phyloP scores from a whole-genome alignment of 164 flowering plant genomes.

The Warburgia ugandensis region DNA sequence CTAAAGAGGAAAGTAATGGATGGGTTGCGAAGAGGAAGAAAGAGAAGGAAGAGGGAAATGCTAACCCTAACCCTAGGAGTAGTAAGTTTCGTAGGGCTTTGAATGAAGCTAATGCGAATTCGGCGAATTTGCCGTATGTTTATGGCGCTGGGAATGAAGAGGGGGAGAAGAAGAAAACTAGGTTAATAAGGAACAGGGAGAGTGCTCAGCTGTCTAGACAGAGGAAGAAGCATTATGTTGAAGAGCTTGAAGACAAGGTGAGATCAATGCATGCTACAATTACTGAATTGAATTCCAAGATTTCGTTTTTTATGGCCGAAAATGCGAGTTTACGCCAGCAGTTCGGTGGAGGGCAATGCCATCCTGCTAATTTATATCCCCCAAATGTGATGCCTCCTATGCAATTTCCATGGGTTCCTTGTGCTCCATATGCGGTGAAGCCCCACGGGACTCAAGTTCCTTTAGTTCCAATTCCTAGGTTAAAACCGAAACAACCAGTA shows the following conservation, averaged over 20 bases:
- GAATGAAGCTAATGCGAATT: neutral
- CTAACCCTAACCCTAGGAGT: constrained; percentile 26
- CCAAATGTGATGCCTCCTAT: constrained; percentile 42
- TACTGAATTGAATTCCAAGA: constrained; percentile 60
- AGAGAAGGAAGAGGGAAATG: constrained; percentile 30
- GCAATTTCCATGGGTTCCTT: constrained; percentile 82
- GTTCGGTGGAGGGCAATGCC: constrained; percentile 36
- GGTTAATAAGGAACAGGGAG: constrained; percentile 90
- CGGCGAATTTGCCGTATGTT: neutral
- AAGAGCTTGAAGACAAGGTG: constrained; percentile 95
- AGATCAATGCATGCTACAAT: constrained; percentile 71
- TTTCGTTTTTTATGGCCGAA: constrained; percentile 72
- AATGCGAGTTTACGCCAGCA: constrained; percentile 75
- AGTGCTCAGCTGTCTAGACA: constrained; percentile 96
- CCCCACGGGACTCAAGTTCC: constrained; percentile 73
- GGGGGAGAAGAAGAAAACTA: constrained; percentile 61
- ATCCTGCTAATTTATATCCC: constrained; percentile 45
- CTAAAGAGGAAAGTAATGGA: constrained; percentile 24
- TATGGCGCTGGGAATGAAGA: constrained; percentile 14
- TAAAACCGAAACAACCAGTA: constrained; percentile 54
- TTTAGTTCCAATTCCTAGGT: constrained; percentile 84
- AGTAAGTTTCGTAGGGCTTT: constrained; percentile 40
- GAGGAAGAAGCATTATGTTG: constrained; percentile 93
- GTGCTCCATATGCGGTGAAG: constrained; percentile 56
- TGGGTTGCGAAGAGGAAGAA: constrained; percentile 50